A percentile compares a stretch with the other conserved stretches of the same genome.
Evolutionary conservation across 1,139 yeast species (phyloP).

Genomic region (Nakaseomyces glabratus): DNA sequence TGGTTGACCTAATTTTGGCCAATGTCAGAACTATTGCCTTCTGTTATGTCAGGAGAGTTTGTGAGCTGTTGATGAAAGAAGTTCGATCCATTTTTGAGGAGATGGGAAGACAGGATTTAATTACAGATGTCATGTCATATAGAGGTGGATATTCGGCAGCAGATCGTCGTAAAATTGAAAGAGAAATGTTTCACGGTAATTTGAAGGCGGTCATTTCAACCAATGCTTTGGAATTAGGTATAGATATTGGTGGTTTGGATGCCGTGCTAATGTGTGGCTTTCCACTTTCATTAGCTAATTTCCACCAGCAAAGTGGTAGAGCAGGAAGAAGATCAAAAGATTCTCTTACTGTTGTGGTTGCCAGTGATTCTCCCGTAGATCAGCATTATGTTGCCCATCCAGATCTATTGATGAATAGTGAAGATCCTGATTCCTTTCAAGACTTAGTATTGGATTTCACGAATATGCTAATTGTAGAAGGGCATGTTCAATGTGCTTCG

Average conservation of each 20-base stretch:
- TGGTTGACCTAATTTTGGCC: slow-evolving; percentile 54
- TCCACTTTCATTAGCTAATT: slow-evolving; percentile 74
- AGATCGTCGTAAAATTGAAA: slow-evolving; percentile 80
- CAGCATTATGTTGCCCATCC: slow-evolving; percentile 74
- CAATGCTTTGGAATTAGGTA: slow-evolving; percentile 89
- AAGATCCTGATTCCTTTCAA: slow-evolving; percentile 35
- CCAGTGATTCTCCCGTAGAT: slow-evolving; percentile 78
- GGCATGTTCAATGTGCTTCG: slow-evolving; percentile 92
- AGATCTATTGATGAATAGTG: slow-evolving; percentile 44
- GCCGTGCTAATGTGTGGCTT: slow-evolving; percentile 89
- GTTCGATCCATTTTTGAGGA: slow-evolving; percentile 46
- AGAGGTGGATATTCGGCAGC: slow-evolving; percentile 87
- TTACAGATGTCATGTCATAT: slow-evolving; percentile 79
- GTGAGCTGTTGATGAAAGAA: slow-evolving; percentile 82
- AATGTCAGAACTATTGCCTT: slow-evolving; percentile 80
- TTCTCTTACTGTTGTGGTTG: slow-evolving; percentile 74
- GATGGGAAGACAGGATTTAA: slow-evolving; percentile 35
- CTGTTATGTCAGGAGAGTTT: slow-evolving; percentile 76
- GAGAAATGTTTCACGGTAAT: slow-evolving; percentile 80
- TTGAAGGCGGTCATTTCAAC: slow-evolving; percentile 86
- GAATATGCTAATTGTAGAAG: slow-evolving; percentile 53
- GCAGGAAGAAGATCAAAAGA: slow-evolving; percentile 78
- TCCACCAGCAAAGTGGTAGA: slow-evolving; percentile 93
- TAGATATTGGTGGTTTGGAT: slow-evolving; percentile 86
- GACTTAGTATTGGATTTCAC: slow-evolving; percentile 45